Evolutionary conservation across 345 rosid genomes (phyloP).

Genomic region (Viola odorata): DNA sequence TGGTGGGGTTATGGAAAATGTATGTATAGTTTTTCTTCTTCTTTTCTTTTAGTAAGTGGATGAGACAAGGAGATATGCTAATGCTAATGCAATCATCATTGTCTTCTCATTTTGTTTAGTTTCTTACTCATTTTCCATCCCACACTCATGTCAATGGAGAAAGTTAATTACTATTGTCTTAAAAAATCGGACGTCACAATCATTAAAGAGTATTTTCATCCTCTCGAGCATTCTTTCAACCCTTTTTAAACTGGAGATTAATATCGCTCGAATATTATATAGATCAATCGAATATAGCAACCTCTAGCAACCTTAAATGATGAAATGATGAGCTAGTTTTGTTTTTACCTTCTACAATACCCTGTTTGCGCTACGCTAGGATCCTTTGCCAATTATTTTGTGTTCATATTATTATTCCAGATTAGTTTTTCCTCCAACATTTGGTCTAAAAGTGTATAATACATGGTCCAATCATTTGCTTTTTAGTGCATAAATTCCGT

Average conservation of each 20-base stretch:
- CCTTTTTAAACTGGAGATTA: no score
- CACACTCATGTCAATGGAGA: conserved; percentile 4
- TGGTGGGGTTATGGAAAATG: conserved; percentile 35
- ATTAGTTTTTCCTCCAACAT: conserved; percentile 10
- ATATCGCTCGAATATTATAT: no score
- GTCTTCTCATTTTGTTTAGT: conserved; percentile 19
- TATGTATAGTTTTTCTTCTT: conserved; percentile 34
- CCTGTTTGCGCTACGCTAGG: background rate
- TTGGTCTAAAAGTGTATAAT: conserved; percentile 29
- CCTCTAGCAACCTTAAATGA: no score
- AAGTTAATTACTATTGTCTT: no score
- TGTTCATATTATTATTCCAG: background rate
- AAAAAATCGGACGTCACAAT: no score
- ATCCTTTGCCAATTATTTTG: background rate
- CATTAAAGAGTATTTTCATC: no score
- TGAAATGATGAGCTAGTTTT: no score
- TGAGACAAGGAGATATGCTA: conserved; percentile 12
- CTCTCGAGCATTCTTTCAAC: no score
- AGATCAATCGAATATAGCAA: no score
- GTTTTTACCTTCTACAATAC: background rate
- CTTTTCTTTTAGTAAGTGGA: conserved; percentile 12
- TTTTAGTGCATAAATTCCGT: conserved; percentile 28
- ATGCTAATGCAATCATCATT: conserved; percentile 31
- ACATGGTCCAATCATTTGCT: conserved; percentile 38
- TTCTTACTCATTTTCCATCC: background rate